Conservation (phyloP, 805 yeast genomes). For the Candida multigemmis region DNA sequence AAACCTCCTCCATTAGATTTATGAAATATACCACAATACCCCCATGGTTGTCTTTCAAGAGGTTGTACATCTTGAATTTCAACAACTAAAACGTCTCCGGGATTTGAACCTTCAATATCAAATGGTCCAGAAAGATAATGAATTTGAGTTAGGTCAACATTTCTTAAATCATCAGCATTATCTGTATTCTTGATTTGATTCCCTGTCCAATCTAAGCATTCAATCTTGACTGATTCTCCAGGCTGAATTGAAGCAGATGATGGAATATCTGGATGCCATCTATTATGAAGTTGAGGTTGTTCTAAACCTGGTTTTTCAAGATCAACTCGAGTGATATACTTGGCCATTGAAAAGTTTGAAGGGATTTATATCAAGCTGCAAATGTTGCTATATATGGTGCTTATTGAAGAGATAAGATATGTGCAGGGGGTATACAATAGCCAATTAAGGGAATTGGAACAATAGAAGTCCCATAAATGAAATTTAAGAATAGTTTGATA, state of each 20-base stretch:
- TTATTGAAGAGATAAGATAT: too few species aligned
- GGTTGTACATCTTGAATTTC: slow-evolving; percentile 47
- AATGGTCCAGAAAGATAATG: slow-evolving; percentile 45
- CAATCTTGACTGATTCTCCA: slow-evolving; percentile 37
- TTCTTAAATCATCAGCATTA: slow-evolving; percentile 37
- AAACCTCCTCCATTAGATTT: slow-evolving; percentile 45
- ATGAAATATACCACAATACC: slow-evolving; percentile 41
- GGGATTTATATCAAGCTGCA: too few species aligned
- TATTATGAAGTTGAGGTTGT: slow-evolving; percentile 39
- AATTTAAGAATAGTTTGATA: too few species aligned
- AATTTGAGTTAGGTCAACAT: slow-evolving; percentile 35
- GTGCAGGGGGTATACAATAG: too few species aligned
- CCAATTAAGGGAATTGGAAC: too few species aligned
- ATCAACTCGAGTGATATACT: slow-evolving; percentile 31
- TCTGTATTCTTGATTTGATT: slow-evolving; percentile 40
- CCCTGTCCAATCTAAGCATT: slow-evolving; percentile 49
- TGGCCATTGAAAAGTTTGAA: too few species aligned
- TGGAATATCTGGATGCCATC: slow-evolving; percentile 50
- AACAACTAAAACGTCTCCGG: slow-evolving; percentile 41
- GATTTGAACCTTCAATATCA: slow-evolving; percentile 32
- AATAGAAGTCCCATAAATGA: too few species aligned
- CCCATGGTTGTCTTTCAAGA: slow-evolving; percentile 44
- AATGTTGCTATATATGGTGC: too few species aligned
- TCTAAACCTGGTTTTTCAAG: slow-evolving; percentile 35
- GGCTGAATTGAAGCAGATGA: slow-evolving; percentile 26